phyloP scores from a whole-genome alignment of 2,329 filamentous ascomycete species.

The Penicillium sp. region DNA sequence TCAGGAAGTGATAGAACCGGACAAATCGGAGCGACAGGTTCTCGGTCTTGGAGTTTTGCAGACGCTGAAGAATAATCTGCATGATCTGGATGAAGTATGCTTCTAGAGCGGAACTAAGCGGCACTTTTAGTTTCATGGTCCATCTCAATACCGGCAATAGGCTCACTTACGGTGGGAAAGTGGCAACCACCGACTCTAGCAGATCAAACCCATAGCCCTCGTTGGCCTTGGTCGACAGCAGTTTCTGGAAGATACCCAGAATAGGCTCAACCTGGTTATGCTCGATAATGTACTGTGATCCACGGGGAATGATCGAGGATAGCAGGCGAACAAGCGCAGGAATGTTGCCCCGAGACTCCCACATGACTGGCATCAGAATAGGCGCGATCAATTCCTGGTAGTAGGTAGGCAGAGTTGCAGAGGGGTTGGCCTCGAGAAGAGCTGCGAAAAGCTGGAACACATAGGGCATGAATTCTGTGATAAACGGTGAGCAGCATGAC shows the following conservation, averaged over 20 bases:
- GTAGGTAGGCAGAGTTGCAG: constrained; percentile 74
- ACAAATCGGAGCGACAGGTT: constrained; percentile 85
- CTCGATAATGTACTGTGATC: constrained; percentile 70
- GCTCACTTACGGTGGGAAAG: constrained; percentile 68
- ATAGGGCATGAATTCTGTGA: constrained; percentile 86
- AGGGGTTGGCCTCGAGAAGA: constrained; percentile 82
- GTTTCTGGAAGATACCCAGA: constrained; percentile 93
- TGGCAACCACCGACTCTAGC: constrained; percentile 75
- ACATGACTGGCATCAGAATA: constrained; percentile 78
- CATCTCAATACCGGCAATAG: background rate
- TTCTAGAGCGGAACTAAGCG: constrained; percentile 65
- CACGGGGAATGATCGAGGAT: constrained; percentile 79
- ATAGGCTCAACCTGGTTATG: constrained; percentile 84
- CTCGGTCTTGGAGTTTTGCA: constrained; percentile 76
- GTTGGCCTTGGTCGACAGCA: constrained; percentile 79
- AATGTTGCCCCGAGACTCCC: constrained; percentile 91
- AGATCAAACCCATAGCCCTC: constrained; percentile 89
- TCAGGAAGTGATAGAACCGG: constrained; percentile 91
- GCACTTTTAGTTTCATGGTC: background rate
- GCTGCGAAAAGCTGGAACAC: constrained; percentile 94
- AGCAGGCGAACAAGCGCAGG: constrained; percentile 86
- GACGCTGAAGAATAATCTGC: constrained; percentile 74
- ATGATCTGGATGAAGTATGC: constrained; percentile 80
- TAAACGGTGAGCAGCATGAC: constrained; percentile 35
- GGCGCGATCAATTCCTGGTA: constrained; percentile 79